A percentile compares a stretch with the other conserved stretches of the same genome.
phyloP scores from a whole-genome alignment of 2,329 filamentous ascomycete genomes.

The Thielaviopsis populi region DNA sequence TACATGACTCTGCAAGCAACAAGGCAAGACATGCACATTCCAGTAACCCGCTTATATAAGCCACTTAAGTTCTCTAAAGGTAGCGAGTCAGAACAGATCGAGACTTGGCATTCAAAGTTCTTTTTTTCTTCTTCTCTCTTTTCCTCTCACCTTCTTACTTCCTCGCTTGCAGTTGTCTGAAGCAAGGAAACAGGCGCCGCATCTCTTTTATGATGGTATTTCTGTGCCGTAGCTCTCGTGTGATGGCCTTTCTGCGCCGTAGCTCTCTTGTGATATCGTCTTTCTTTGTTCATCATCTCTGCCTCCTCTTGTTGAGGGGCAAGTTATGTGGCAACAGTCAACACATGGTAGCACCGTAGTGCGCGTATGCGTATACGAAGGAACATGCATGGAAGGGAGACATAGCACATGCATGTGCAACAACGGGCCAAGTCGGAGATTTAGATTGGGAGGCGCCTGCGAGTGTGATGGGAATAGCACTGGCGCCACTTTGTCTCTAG shows the following conservation, averaged over 20 bases:
- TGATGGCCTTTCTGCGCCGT: too few relatives aligned
- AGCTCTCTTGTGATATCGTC: too few relatives aligned
- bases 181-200: neutral
- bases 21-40: neutral
- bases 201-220: neutral
- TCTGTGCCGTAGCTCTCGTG: too few relatives aligned
- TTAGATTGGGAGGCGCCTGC: too few relatives aligned
- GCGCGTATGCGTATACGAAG: neutral
- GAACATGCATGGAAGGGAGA: neutral
- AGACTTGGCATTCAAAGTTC: neutral
- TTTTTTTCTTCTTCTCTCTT: neutral
- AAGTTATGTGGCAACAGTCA: neutral
- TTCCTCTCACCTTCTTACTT: neutral
- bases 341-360: neutral
- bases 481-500: too few relatives aligned
- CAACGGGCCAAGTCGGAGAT: neutral
- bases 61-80: neutral
- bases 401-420: neutral
- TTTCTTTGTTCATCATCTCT: too few relatives aligned
- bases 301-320: neutral
- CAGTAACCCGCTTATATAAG: neutral
- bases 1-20: neutral
- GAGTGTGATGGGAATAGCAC: too few relatives aligned
- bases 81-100: neutral
- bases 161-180: neutral